A percentile compares a stretch with the other conserved stretches of the same genome.
phyloP scores from a whole-genome alignment of 257 asterid genomes.

The Ophiorrhiza pumila region DNA sequence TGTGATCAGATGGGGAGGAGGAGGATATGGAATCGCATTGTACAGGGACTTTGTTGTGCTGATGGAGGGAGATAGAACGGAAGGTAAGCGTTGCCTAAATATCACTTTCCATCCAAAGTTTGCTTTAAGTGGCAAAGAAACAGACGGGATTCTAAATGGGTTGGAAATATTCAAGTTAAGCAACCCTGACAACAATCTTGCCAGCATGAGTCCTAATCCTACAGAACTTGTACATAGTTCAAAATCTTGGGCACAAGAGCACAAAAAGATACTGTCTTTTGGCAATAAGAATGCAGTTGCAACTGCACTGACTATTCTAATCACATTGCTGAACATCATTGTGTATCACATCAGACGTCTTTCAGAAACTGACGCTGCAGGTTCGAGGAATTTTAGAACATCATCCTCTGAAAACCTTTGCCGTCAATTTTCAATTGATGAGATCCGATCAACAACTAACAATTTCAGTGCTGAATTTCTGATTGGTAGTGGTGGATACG shows the following conservation, averaged over 20 bases:
- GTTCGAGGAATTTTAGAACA: conserved; percentile 26
- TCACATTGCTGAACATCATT: conserved; percentile 41
- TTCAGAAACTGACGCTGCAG: conserved; percentile 34
- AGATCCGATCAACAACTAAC: conserved; percentile 47
- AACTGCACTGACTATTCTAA: conserved; percentile 29
- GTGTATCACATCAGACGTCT: conserved; percentile 37
- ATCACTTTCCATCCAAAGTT: conserved; percentile 39
- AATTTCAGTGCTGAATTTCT: conserved; percentile 38
- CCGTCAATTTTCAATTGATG: conserved; percentile 60
- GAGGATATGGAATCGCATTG: conserved; percentile 31
- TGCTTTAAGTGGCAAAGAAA: conserved; percentile 13
- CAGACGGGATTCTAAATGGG: conserved; percentile 37
- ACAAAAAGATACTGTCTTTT: conserved; percentile 20
- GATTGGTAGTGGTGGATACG: conserved; percentile 73
- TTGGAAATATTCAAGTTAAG: conserved; percentile 63
- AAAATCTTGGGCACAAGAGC: conserved; percentile 18
- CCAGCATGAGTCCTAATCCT: conserved; percentile 26
- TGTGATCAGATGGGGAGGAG: conserved; percentile 37
- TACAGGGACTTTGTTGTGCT: conserved; percentile 52
- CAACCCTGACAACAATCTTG: conserved; percentile 67
- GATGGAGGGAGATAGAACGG: conserved; percentile 58
- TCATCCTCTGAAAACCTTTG: conserved; percentile 30
- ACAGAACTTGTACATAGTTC: conserved; percentile 11
- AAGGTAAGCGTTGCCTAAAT: conserved; percentile 34
- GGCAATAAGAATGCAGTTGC: conserved; percentile 25